Conservation (phyloP, 139 green algal genomes). For the Diplosphaera chodatii region DNA sequence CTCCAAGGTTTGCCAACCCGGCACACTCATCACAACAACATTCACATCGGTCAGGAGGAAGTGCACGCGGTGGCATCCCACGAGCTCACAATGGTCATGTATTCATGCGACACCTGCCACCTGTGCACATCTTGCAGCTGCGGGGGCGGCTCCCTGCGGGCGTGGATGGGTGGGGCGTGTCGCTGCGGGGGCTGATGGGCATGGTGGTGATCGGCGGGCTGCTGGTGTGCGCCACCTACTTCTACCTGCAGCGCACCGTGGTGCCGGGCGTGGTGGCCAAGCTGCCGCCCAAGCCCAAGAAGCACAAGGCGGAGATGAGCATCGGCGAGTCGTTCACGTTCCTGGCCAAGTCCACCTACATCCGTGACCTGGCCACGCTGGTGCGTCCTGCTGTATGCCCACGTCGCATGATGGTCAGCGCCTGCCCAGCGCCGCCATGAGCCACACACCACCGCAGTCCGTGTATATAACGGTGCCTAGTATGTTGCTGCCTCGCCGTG, state of each 20-base stretch:
- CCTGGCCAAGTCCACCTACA: constrained; percentile 90
- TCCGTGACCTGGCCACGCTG: constrained; percentile 91
- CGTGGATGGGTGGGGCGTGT: constrained; percentile 95
- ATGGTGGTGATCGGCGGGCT: constrained; percentile 88
- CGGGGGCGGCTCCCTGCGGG: constrained; percentile 81
- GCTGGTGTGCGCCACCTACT: constrained; percentile 79
- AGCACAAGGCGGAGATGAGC: constrained; percentile 87
- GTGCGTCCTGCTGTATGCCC: too few species aligned
- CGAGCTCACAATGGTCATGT: too few species aligned
- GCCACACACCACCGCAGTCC: too few species aligned
- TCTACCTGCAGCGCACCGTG: constrained; percentile 74
- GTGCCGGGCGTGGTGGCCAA: constrained; percentile 56
- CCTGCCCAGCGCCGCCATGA: too few species aligned
- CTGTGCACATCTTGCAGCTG: too few species aligned
- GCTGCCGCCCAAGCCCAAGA: constrained; percentile 70
- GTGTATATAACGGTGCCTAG: too few species aligned
- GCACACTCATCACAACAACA: too few species aligned
- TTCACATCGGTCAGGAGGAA: too few species aligned
- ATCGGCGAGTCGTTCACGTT: constrained; percentile 92
- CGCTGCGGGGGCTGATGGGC: constrained; percentile 92
- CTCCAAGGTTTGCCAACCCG: constrained; percentile 65
- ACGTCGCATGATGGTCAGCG: too few species aligned
- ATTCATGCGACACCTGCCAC: too few species aligned
- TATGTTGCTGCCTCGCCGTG: too few species aligned
- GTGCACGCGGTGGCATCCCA: too few species aligned